These are phyloP conservation scores for Orbilia brochopaga DNA, from an alignment of 2,329 filamentous ascomycete species.

Conservation along the genomic window DNA sequence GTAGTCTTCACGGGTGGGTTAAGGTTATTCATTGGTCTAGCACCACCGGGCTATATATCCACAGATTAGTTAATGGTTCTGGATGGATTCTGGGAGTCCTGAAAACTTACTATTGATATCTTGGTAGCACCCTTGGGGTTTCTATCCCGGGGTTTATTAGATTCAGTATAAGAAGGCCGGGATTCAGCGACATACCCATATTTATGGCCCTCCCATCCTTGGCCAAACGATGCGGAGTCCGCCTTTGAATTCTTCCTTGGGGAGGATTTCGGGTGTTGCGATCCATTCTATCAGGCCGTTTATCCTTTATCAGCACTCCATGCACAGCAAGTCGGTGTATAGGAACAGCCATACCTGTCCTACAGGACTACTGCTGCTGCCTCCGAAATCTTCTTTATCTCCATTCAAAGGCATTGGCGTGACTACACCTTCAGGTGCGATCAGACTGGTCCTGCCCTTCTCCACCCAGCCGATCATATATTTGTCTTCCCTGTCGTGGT, in stretches of 20 bases:
- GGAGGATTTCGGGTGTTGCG: slow-evolving; percentile 19
- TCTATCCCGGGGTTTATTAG: too few species aligned
- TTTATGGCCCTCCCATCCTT: slow-evolving; percentile 13
- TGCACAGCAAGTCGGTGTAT: background rate
- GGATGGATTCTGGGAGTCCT: background rate
- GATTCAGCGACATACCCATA: slow-evolving; percentile 24
- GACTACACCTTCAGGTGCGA: background rate
- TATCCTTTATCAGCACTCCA: background rate
- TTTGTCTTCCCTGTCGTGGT: slow-evolving; percentile 18
- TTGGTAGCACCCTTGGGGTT: slow-evolving; percentile 18
- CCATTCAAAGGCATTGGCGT: slow-evolving; percentile 38
- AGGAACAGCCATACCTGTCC: slow-evolving; percentile 3
- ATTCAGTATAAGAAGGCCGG: too few species aligned
- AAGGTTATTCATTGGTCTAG: slow-evolving; percentile 21
- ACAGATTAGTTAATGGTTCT: background rate
- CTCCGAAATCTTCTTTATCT: slow-evolving; percentile 18
- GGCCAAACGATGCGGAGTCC: background rate
- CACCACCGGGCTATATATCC: slow-evolving; percentile 13
- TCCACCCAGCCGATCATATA: slow-evolving; percentile 20
- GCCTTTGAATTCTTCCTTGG: background rate
- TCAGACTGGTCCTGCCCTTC: background rate
- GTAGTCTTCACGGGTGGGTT: background rate
- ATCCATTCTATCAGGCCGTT: slow-evolving; percentile 6
- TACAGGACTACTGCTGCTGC: background rate
- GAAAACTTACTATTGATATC: slow-evolving; percentile 28